These are phyloP conservation scores for Diaporthe nobilis DNA, from an alignment of 2,329 filamentous ascomycete genomes.

Conservation along the genomic window DNA sequence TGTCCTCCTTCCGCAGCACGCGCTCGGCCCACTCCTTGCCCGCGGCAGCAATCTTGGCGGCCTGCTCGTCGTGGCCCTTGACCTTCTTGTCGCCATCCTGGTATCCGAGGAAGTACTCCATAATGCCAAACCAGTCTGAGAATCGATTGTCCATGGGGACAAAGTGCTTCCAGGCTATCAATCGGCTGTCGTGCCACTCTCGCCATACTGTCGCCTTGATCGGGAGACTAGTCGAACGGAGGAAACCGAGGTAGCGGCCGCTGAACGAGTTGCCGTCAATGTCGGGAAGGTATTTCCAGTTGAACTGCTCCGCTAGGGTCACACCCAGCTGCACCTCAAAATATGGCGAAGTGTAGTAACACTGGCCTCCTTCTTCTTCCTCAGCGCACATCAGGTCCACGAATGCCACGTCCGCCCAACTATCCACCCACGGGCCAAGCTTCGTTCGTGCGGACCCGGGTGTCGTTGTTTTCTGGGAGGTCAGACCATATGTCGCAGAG, in stretches of 20 bases:
- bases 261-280: slow-evolving; percentile 83
- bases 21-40: slow-evolving; percentile 78
- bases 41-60: slow-evolving; percentile 73
- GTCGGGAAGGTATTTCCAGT: slow-evolving; percentile 79
- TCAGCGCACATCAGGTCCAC: slow-evolving; percentile 67
- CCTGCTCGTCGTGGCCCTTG: slow-evolving; percentile 67
- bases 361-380: slow-evolving; percentile 53
- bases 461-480: slow-evolving; percentile 57
- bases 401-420: slow-evolving; percentile 66
- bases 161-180: slow-evolving; percentile 85
- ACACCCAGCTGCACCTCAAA: slow-evolving; percentile 58
- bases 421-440: slow-evolving; percentile 65
- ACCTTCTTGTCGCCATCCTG: slow-evolving; percentile 48
- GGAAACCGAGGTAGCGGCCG: slow-evolving; percentile 77
- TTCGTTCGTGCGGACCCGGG: slow-evolving; percentile 39
- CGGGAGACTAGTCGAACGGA: slow-evolving; percentile 77
- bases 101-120: slow-evolving; percentile 82
- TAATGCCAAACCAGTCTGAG: slow-evolving; percentile 78
- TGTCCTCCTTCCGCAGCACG: slow-evolving; percentile 79
- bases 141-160: slow-evolving; percentile 84
- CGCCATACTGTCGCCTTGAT: slow-evolving; percentile 84
- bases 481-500: slow-evolving; percentile 60
- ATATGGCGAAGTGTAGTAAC: slow-evolving; percentile 64
- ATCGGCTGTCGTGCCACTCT: slow-evolving; percentile 84
- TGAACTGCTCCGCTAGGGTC: slow-evolving; percentile 67